Evolutionary conservation across 225 moss, liverwort and hornwort species (phyloP).

Genomic region (Straminergon stramineum): DNA sequence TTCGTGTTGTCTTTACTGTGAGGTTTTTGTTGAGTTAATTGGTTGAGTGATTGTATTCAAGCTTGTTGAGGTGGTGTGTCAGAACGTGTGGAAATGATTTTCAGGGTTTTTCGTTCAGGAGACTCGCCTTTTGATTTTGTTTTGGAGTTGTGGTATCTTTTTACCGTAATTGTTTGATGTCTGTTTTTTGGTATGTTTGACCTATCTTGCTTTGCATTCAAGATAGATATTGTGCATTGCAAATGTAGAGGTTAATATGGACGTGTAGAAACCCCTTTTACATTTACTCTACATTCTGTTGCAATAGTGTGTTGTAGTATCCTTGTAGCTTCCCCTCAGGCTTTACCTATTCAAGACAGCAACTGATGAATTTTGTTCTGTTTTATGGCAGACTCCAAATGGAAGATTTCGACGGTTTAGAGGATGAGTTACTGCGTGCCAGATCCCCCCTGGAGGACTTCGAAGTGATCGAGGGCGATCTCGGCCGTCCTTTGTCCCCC

Average conservation of each 20-base stretch:
- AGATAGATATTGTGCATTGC: background rate
- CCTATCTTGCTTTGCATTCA: background rate
- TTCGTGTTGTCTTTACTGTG: background rate
- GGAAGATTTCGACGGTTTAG: conserved; percentile 13
- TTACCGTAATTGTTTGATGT: background rate
- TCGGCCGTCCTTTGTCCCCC: background rate
- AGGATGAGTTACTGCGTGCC: background rate
- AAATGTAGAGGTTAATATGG: background rate
- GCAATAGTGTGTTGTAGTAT: too few species aligned
- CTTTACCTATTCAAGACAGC: background rate
- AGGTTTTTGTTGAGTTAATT: background rate
- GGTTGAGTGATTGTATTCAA: background rate
- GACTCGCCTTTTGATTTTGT: background rate
- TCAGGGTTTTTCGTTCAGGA: background rate
- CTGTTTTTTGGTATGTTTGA: background rate
- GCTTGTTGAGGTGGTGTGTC: background rate
- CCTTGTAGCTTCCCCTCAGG: background rate
- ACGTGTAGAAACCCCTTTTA: background rate
- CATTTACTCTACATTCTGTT: background rate
- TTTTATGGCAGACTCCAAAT: background rate
- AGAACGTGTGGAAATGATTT: background rate
- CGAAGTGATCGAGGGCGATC: conserved; percentile 11
- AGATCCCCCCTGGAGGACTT: conserved; percentile 3
- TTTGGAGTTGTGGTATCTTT: background rate
- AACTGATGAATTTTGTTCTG: background rate